Base-by-base conservation (phyloP, 306 rosid species). In the Fagus crenata region DNA sequence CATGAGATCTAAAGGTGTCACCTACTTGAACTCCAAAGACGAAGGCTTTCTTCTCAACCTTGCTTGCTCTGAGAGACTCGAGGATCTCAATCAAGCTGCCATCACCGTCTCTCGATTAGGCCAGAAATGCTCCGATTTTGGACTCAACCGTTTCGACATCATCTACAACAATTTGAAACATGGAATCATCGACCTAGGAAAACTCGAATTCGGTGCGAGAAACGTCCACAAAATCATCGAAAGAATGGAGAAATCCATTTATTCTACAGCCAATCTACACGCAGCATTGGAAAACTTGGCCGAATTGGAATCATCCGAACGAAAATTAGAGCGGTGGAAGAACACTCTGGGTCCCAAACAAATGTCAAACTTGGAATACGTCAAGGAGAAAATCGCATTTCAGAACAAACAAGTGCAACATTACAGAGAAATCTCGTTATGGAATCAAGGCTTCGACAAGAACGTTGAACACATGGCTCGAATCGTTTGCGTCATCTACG, bases 11-110 rank as follows among this genome's bases (percentile, higher is more conserved):
- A 72, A 73, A 54, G 90, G 96, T 1, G 85, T 92, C 0, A 0
- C 46, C 0, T 71, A 75, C 72, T 78, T 92, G 75, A 90, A 89
- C 78, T 86, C 92, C 32, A 1, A 3, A 0, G 85, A 92, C 7
- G 90, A 92, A 53, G 60, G 63, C 43, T 86, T 85, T 63, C 96
- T 92, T 43, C 86, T 92, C 46, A 78, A 78, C 72, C 92, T 90
- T 22, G 97, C 93, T 2, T 89, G 77, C 54, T 82, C 87, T 7
- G 97, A 92, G 43, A 84, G 85, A 2, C 85, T 92, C 15, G 93
- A 86, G 43, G 92, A 92, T 2, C 90, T 92, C 73, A 63, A 90
- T 78, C 70, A 80, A 7, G 81, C 85, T 1, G 96, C 90, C 1
- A 15, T 59, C 63, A 53, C 82, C 33, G 90, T 89, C 39, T 77